Evolutionary conservation across 148 eudicot species (phyloP).

Genomic region (Chenopodium album): DNA sequence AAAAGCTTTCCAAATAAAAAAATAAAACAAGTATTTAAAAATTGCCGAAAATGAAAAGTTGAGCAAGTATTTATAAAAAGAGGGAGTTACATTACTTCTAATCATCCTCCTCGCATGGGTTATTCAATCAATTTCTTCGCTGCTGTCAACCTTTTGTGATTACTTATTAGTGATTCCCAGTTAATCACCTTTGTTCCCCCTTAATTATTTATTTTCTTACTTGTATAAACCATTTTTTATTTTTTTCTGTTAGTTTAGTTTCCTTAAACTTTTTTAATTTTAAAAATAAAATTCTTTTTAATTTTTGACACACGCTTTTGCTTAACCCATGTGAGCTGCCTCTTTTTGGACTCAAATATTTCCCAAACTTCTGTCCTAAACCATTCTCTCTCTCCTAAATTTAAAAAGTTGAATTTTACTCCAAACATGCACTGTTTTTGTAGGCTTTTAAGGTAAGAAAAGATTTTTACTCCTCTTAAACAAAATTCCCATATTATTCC

Average conservation of each 20-base stretch:
- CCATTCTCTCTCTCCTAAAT: not conserved
- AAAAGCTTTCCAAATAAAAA: too few relatives aligned
- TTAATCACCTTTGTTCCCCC: conserved; percentile 9
- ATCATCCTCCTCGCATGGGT: conserved; percentile 28
- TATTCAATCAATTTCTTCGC: conserved; percentile 20
- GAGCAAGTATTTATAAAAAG: too few relatives aligned
- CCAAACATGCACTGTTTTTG: conserved; percentile 12
- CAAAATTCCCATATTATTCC: not conserved
- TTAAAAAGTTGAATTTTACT: conserved; percentile 10
- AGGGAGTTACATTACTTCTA: conserved; percentile 1
- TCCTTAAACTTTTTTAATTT: not conserved
- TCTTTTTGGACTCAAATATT: conserved; percentile 27
- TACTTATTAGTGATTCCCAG: conserved; percentile 21
- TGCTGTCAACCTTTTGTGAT: not conserved
- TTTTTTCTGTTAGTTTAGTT: not conserved
- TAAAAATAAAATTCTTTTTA: not conserved
- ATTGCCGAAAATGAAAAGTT: too few relatives aligned
- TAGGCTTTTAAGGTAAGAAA: conserved; percentile 20
- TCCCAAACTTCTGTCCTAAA: not conserved
- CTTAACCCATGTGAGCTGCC: conserved; percentile 56
- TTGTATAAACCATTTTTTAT: not conserved
- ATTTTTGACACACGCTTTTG: conserved; percentile 20
- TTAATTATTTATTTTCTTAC: not conserved
- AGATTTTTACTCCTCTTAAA: not conserved
- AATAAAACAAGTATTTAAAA: too few relatives aligned